Evolutionary conservation across 192 early-diverging fungal species (phyloP), one percentile per base, ranked within the genome.

Genomic region (Backusella mclennaniae): DNA sequence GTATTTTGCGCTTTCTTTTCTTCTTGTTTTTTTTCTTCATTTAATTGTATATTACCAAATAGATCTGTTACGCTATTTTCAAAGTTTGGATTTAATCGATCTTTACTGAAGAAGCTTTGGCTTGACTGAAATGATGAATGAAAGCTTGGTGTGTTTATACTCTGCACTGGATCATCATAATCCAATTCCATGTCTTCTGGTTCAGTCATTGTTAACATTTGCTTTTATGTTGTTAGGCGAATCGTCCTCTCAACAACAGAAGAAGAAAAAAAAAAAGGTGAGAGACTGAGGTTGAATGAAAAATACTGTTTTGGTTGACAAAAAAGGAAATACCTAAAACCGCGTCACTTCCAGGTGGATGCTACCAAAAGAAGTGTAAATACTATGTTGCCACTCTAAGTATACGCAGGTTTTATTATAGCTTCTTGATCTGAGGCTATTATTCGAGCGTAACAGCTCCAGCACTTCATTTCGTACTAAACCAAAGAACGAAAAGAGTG

Each of bases 1-100:
- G 26, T 63, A 14, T 3, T 63, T 21, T 53, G 5, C 21, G 0
- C 21, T 53, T 53, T 21, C 5, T 23, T n/a, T 26, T 63, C 21
- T 63, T 63, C 56, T 63, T 63, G 23, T 59, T 59, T 21, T 59
- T 59, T 23, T 12, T 29, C 9, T 63, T 63, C 56, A 29, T 63
- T 63, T 63, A 63, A 63, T 26, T 63, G 23, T 23, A 63, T 63
- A 26, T 73, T 56, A 73, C 52, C 42, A 33, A 73, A 53, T 14
- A 73, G 53, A 73, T 35, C 53, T 9, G 23, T 12, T 41, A 39
- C 71, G 41, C 49, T 73, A 42, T 53, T 41, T 2, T 49, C 71
- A 73, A 73, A 21, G 11, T 15, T 11, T 8, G 26, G 12, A 6
- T 41, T 73, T 73, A 39, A n/a, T 26, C 39, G 29, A 33, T 42